phyloP scores from a whole-genome alignment of 192 early-diverging fungal species.

The Phycomyces blakesleeanus region DNA sequence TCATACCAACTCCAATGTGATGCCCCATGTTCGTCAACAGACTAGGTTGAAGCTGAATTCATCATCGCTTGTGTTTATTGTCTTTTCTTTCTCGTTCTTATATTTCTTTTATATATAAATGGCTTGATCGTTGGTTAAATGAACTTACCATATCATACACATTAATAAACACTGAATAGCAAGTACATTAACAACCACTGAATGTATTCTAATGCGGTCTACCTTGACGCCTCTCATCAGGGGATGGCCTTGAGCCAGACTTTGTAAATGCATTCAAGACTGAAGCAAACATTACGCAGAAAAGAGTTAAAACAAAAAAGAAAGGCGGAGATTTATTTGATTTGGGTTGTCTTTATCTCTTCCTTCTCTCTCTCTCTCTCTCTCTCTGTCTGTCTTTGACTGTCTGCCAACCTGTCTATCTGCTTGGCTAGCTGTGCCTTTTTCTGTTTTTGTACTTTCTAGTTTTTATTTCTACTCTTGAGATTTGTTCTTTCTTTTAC shows the following conservation, averaged over 20 bases:
- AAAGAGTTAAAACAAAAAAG: too few relatives aligned
- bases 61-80: background rate
- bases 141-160: constrained; percentile 34
- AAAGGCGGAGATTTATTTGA: background rate
- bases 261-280: background rate
- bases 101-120: too few relatives aligned
- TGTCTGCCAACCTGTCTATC: too few relatives aligned
- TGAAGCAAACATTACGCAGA: background rate
- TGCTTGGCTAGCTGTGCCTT: too few relatives aligned
- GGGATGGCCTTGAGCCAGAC: background rate
- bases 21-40: constrained; percentile 20
- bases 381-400: background rate
- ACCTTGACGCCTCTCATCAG: background rate
- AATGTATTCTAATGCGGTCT: background rate
- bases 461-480: too few relatives aligned
- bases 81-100: too few relatives aligned
- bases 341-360: background rate
- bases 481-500: too few relatives aligned
- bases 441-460: too few relatives aligned
- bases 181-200: background rate
- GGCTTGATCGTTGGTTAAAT: background rate
- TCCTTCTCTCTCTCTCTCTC: background rate
- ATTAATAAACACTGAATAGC: constrained; percentile 26
- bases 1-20: constrained; percentile 26
- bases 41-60: constrained; percentile 25